A percentile compares a stretch with the other conserved stretches of the same genome.
These are phyloP conservation scores for Protoeuglena noctilucae DNA, from an alignment of 139 green algal species.

Conservation along the genomic window DNA sequence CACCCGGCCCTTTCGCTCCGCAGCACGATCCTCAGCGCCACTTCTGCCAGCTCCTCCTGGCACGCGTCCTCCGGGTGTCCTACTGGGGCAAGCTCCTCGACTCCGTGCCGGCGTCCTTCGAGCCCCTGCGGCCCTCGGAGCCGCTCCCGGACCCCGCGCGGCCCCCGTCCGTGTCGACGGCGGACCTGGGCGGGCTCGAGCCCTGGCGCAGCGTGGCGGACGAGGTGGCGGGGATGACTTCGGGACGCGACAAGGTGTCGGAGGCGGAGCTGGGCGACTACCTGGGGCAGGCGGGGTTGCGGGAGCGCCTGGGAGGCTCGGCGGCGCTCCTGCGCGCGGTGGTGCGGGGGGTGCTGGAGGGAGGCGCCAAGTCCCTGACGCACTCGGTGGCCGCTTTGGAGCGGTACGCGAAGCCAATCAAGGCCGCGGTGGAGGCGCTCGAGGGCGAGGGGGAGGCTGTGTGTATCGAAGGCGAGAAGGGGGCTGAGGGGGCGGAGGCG, in stretches of 20 bases:
- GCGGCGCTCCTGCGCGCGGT: slow-evolving; percentile 16
- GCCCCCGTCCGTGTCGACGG: slow-evolving; percentile 1
- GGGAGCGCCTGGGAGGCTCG: neutral
- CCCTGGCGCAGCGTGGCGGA: neutral
- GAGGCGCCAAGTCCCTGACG: slow-evolving; percentile 62
- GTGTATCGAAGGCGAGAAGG: no score
- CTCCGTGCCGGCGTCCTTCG: slow-evolving; percentile 32
- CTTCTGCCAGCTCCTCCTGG: neutral
- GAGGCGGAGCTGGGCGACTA: slow-evolving; percentile 14
- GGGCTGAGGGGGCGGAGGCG: no score
- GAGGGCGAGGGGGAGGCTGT: no score
- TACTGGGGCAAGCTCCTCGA: slow-evolving; percentile 12
- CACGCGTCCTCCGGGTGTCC: neutral
- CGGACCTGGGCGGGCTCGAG: slow-evolving; percentile 5
- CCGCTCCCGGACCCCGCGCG: slow-evolving; percentile 17
- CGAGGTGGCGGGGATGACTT: neutral
- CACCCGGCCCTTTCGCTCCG: no score
- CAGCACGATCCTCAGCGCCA: neutral
- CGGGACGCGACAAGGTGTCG: slow-evolving; percentile 4
- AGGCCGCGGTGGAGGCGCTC: no score
- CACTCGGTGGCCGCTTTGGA: slow-evolving; percentile 64
- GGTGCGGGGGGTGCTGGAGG: slow-evolving; percentile 38
- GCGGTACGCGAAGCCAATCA: slow-evolving; percentile 45
- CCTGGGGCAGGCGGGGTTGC: slow-evolving; percentile 6
- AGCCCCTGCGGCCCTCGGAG: slow-evolving; percentile 32